These are phyloP conservation scores for Calocera cornea DNA, from an alignment of 768 basidiomycete genomes.

Conservation along the genomic window DNA sequence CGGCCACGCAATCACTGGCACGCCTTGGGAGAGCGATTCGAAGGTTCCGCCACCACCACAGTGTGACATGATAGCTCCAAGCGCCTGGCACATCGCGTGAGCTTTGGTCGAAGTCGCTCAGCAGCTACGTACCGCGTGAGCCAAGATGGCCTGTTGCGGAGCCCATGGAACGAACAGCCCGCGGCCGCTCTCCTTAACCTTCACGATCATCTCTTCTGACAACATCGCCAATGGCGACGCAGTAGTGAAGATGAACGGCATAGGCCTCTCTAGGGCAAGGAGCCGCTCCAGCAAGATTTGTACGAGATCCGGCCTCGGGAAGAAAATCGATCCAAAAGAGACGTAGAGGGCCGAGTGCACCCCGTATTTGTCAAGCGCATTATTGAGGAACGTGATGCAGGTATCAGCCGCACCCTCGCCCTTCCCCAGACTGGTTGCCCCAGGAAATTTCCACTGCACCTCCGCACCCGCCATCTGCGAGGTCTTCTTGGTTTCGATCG, in stretches of 20 bases:
- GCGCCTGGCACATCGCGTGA: constrained; percentile 19
- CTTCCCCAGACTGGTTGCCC: neutral
- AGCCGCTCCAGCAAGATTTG: neutral
- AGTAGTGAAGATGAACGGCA: neutral
- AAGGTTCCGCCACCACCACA: constrained; percentile 16
- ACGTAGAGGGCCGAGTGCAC: neutral
- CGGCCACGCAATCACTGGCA: constrained; percentile 18
- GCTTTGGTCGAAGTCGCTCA: neutral
- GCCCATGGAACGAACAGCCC: constrained; percentile 19
- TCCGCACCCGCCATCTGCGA: neutral
- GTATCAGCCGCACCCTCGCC: neutral
- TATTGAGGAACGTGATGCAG: neutral
- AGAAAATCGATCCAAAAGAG: neutral
- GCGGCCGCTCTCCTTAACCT: constrained; percentile 13
- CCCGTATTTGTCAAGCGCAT: neutral
- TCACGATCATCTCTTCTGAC: constrained; percentile 14
- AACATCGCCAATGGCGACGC: constrained; percentile 12
- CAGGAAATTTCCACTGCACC: neutral
- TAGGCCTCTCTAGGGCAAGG: neutral
- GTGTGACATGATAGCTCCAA: constrained; percentile 12
- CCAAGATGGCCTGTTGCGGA: constrained; percentile 19
- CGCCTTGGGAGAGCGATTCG: neutral
- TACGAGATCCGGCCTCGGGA: neutral
- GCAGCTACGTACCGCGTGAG: constrained; percentile 16
- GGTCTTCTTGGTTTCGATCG: neutral